Base-by-base conservation (phyloP, 2,329 filamentous ascomycete genomes). In the Cladosporium austrohemisphaericum region DNA sequence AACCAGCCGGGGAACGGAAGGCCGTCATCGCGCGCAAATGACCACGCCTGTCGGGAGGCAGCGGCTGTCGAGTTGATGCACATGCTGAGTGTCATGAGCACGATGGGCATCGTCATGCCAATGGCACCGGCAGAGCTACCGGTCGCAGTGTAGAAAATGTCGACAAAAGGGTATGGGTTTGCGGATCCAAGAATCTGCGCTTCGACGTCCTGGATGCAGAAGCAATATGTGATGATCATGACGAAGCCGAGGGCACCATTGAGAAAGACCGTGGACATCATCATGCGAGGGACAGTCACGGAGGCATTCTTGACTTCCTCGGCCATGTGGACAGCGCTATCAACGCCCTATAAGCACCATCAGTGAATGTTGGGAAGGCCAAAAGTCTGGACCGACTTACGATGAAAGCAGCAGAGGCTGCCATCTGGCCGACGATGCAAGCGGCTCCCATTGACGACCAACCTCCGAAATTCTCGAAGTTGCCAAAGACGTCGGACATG, bases 11-110 rank as follows among this genome's bases (percentile, higher is more conserved):
- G 57, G 25, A 71, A 71, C 0, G 71, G 71, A 1, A 73, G 60
- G 1, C 71, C 71, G 3, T 62, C 57, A 48, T 74, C 71, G 19
- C 71, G 65, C 11, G 71, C 69, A 53, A 74, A 73, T 0, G 70
- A 68, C 47, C 62, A 74, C 4, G 67, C 60, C 60, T 72, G 69
- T 6, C 69, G 66, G 7, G 69, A 71, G 1, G 68, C 68, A 2
- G 71, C 65, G 26, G 71, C 69, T 9, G 69, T 53, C 14, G 65
- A 56, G 9, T 64, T 67, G 11, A 70, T 63, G 7, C 66, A 68
- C 28, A 65, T 69, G 49, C 63, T 68, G 41, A 72, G 65, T 9
- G 68, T 66, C 2, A 71, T 58, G 1, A 65, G 55, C n/a, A 70
- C 61, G 50, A 72, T 66, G 36, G 71, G 66, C 40, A 52, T 52